Percentiles rank a stretch among this genome's conserved stretches.
These are phyloP conservation scores for Phialocephala sp. DNA, from an alignment of 2,329 filamentous ascomycete genomes.

Conservation along the genomic window DNA sequence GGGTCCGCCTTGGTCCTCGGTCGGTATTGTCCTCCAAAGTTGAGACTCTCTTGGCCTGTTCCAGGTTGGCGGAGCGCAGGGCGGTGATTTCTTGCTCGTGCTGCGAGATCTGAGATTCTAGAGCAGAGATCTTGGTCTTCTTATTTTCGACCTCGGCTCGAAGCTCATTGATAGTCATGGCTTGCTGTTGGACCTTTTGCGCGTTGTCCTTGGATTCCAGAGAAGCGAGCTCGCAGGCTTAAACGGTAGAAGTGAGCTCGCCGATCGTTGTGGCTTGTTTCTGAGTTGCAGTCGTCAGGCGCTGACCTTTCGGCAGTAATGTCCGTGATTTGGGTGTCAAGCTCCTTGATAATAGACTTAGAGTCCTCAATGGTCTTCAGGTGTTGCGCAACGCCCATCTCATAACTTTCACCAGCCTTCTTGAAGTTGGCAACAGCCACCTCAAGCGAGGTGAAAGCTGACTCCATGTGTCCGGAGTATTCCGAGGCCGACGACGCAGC, in stretches of 20 bases:
- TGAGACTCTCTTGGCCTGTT: background rate
- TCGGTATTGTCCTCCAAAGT: background rate
- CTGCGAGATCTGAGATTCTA: background rate
- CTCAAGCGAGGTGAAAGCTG: no score
- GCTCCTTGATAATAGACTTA: background rate
- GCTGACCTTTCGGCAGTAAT: no score
- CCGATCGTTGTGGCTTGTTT: background rate
- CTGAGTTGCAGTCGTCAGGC: background rate
- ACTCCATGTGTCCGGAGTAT: no score
- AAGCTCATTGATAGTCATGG: no score
- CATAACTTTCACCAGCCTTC: background rate
- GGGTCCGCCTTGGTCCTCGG: background rate
- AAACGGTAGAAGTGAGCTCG: no score
- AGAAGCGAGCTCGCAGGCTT: background rate
- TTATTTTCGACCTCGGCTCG: background rate
- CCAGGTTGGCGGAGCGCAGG: background rate
- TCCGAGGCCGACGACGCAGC: background rate
- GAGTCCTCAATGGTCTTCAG: background rate
- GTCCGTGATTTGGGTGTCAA: background rate
- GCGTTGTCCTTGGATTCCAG: no score
- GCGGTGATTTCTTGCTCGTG: background rate
- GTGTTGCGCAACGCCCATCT: background rate
- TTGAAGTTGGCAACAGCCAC: background rate
- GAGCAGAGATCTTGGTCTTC: no score
- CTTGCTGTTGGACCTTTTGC: no score